Conservation (phyloP, 2,329 filamentous ascomycete species). For the Fusarium napiforme region DNA sequence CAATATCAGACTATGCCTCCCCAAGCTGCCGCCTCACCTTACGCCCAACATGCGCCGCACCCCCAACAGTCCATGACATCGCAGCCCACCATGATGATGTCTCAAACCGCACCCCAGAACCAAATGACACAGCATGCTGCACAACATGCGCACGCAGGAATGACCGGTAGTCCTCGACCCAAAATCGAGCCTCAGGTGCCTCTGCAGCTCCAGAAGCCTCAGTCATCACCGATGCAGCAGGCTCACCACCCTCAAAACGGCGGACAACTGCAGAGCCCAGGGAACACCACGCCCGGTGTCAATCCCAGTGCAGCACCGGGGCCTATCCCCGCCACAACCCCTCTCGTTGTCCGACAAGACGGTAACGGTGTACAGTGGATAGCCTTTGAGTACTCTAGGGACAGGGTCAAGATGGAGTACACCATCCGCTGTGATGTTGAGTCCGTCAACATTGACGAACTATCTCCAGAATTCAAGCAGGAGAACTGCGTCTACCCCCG, state of each 20-base stretch:
- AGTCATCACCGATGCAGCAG: constrained; percentile 56
- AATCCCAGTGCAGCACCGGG: constrained; percentile 94
- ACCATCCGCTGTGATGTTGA: constrained; percentile 98
- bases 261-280: constrained; percentile 54
- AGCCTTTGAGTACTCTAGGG: constrained; percentile 96
- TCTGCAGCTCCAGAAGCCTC: constrained; percentile 69
- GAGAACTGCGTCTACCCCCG: constrained; percentile 98
- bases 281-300: constrained; percentile 61
- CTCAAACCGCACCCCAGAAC: constrained; percentile 66
- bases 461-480: constrained; percentile 90
- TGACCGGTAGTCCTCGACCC: constrained; percentile 70
- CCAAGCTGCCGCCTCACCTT: constrained; percentile 69
- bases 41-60: constrained; percentile 66
- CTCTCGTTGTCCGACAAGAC: constrained; percentile 92
- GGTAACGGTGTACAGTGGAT: constrained; percentile 99
- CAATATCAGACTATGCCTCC: constrained; percentile 75
- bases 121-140: constrained; percentile 69
- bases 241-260: constrained; percentile 52
- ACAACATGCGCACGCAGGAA: constrained; percentile 65
- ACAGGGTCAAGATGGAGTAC: constrained; percentile 99
- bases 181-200: constrained; percentile 73
- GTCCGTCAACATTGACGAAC: constrained; percentile 89
- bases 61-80: constrained; percentile 69
- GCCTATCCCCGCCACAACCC: constrained; percentile 95
- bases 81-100: constrained; percentile 75